phyloP scores from a whole-genome alignment of 106 monocot species.

The Iris macrosiphon region DNA sequence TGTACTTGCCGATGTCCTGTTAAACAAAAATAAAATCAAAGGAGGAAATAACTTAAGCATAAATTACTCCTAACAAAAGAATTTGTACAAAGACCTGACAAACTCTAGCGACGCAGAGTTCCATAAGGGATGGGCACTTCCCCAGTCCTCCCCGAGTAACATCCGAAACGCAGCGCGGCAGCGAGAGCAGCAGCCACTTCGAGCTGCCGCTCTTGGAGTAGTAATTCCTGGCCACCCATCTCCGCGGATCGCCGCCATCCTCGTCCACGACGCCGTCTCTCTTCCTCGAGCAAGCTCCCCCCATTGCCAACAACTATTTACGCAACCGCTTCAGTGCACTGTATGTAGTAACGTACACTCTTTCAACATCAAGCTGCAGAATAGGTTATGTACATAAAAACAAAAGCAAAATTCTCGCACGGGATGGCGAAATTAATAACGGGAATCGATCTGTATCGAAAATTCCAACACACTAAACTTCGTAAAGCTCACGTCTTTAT shows the following conservation, averaged over 20 bases:
- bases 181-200: constrained; percentile 65
- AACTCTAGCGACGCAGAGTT: constrained; percentile 68
- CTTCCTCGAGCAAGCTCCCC: constrained; percentile 91
- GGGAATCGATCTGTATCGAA: no score
- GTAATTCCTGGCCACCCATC: constrained; percentile 25
- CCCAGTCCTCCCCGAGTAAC: constrained; percentile 13
- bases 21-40: constrained; percentile 1
- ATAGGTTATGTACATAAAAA: no score
- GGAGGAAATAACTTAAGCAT: background rate
- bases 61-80: background rate
- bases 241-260: constrained; percentile 18
- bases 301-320: constrained; percentile 40
- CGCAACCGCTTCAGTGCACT: constrained; percentile 1
- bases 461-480: no score
- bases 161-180: constrained; percentile 45
- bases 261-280: constrained; percentile 55
- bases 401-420: no score
- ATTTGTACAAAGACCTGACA: constrained; percentile 68
- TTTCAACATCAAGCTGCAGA: no score
- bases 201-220: constrained; percentile 74
- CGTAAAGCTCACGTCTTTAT: no score
- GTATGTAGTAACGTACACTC: no score
- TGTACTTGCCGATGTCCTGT: constrained; percentile 82
- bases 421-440: no score
- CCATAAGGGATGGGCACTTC: constrained; percentile 76